A percentile compares a stretch with the other conserved stretches of the same genome.
Evolutionary conservation across 202 grass and related monocot species (phyloP).

Genomic region (Thinopyrum obtusiflorum): DNA sequence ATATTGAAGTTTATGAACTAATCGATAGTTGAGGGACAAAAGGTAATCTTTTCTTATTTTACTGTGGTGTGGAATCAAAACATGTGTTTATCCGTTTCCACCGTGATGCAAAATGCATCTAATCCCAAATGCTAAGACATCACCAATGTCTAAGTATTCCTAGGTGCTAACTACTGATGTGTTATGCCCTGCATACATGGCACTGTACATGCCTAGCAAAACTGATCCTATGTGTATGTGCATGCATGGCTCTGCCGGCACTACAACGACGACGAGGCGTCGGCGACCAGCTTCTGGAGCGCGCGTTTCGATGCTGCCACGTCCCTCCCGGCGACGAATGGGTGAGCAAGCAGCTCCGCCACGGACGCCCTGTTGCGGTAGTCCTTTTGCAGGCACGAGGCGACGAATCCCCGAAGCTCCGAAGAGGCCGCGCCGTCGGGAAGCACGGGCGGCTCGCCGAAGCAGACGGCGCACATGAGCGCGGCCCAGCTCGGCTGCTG

Average conservation of each 20-base stretch:
- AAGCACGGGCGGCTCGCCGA: constrained; percentile 37
- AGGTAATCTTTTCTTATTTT: no score
- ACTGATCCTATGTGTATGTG: not conserved
- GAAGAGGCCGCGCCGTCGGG: constrained; percentile 22
- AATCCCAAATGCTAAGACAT: no score
- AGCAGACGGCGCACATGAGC: constrained; percentile 89
- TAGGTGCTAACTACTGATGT: no score
- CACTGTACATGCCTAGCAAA: constrained; percentile 22
- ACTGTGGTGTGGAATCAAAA: no score
- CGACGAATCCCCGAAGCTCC: constrained; percentile 57
- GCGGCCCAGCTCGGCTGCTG: constrained; percentile 64
- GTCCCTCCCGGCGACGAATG: constrained; percentile 59
- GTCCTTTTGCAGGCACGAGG: constrained; percentile 69
- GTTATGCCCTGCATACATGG: no score
- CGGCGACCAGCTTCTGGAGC: constrained; percentile 24
- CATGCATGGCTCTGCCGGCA: not conserved
- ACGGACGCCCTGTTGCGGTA: constrained; percentile 53
- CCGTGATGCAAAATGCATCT: no score
- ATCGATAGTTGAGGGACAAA: no score
- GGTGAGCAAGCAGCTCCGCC: constrained; percentile 65
- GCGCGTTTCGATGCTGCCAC: constrained; percentile 9
- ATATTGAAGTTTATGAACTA: no score
- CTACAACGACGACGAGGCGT: not conserved
- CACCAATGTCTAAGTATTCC: not conserved
- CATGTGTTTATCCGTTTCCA: no score